These are phyloP conservation scores for Handroanthus guayacan DNA, from an alignment of 257 asterid species.

Conservation along the genomic window DNA sequence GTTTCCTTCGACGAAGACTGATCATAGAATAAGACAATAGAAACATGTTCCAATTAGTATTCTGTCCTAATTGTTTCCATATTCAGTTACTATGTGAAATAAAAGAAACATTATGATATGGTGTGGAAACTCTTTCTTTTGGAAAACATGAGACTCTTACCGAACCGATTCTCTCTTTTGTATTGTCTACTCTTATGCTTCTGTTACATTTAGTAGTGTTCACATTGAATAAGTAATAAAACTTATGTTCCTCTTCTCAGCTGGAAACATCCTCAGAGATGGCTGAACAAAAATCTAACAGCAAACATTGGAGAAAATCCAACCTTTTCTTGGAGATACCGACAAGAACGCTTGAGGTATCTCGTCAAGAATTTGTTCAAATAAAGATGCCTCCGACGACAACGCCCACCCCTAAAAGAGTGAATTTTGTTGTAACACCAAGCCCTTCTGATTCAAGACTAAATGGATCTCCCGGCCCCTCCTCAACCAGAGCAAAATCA, in stretches of 20 bases:
- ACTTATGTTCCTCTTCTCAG: slow-evolving; percentile 39
- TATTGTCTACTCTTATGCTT: too few relatives aligned
- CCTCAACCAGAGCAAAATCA: slow-evolving; percentile 54
- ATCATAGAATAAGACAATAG: too few relatives aligned
- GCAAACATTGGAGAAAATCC: slow-evolving; percentile 72
- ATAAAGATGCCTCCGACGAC: slow-evolving; percentile 73
- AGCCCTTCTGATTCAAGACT: slow-evolving; percentile 58
- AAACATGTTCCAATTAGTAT: too few relatives aligned
- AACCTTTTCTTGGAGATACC: slow-evolving; percentile 90
- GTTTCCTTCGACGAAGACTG: too few relatives aligned
- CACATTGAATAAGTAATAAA: neutral
- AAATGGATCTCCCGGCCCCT: slow-evolving; percentile 57
- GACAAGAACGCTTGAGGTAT: slow-evolving; percentile 48
- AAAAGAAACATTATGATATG: too few relatives aligned
- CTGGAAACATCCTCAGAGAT: slow-evolving; percentile 47
- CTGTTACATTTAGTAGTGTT: neutral
- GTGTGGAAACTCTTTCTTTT: too few relatives aligned
- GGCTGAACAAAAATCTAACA: slow-evolving; percentile 56
- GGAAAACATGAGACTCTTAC: too few relatives aligned
- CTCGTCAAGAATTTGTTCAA: slow-evolving; percentile 68
- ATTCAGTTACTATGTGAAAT: too few relatives aligned
- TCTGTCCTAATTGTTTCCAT: too few relatives aligned
- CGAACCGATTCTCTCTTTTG: neutral
- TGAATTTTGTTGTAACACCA: slow-evolving; percentile 71
- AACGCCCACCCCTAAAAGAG: slow-evolving; percentile 83